These are phyloP conservation scores for Flaveria trinervia DNA, from an alignment of 129 eudicot species.

Conservation along the genomic window DNA sequence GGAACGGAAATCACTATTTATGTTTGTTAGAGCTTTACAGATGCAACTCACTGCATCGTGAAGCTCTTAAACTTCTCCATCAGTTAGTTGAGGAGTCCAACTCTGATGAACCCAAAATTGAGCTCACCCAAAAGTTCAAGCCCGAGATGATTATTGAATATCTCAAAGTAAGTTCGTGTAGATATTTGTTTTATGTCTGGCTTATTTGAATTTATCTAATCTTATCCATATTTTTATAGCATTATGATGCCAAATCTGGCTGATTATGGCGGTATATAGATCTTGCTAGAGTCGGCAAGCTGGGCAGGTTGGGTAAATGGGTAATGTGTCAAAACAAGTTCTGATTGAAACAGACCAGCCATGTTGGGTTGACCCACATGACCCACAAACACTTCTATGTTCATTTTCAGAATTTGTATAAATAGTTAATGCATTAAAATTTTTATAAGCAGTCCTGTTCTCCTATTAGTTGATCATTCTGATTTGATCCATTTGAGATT, in stretches of 20 bases:
- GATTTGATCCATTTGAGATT: not conserved
- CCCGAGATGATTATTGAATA: constrained; percentile 96
- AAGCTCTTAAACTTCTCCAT: constrained; percentile 88
- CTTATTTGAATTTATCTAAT: not conserved
- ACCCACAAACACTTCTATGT: not conserved
- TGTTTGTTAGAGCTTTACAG: constrained; percentile 81
- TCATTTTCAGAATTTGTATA: not conserved
- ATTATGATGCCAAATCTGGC: not conserved
- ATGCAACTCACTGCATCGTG: constrained; percentile 82
- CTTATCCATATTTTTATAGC: not conserved
- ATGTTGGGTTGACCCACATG: not conserved
- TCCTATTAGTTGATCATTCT: not conserved
- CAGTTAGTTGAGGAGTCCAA: constrained; percentile 76
- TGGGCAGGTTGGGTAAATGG: constrained; percentile 3
- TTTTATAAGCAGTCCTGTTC: not conserved
- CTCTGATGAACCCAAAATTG: constrained; percentile 62
- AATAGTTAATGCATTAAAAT: not conserved
- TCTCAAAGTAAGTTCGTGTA: constrained; percentile 65
- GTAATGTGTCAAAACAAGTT: not conserved
- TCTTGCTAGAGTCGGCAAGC: not conserved
- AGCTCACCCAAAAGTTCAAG: constrained; percentile 69
- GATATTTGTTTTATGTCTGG: not conserved
- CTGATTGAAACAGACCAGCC: not conserved
- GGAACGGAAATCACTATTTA: constrained; percentile 58
- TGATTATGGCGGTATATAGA: not conserved